A percentile compares a stretch with the other conserved stretches of the same genome.
Conservation (phyloP, 306 rosid species). For the Erythrophleum fordii region DNA sequence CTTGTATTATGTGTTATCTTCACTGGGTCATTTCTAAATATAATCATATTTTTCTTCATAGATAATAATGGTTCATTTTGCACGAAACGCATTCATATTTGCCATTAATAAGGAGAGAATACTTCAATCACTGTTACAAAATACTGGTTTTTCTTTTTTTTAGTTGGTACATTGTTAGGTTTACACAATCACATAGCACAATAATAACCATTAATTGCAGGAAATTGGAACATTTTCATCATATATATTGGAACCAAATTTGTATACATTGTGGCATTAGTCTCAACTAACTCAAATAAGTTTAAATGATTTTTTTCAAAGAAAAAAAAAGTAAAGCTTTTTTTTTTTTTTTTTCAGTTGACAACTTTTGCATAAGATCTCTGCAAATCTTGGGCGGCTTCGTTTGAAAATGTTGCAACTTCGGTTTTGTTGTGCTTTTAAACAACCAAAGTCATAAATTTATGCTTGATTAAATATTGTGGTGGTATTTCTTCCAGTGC, state of each 20-base stretch:
- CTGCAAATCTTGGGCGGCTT: too few relatives aligned
- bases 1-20: background rate
- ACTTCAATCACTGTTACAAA: background rate
- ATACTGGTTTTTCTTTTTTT: background rate
- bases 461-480: too few relatives aligned
- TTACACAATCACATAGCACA: background rate
- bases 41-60: background rate
- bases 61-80: background rate
- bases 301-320: too few relatives aligned
- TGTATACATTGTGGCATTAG: background rate
- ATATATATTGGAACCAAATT: background rate
- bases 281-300: background rate
- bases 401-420: too few relatives aligned
- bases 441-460: too few relatives aligned
- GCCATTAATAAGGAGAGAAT: background rate
- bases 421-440: too few relatives aligned
- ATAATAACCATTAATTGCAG: background rate
- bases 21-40: background rate
- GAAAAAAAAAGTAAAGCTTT: too few relatives aligned
- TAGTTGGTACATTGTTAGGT: background rate
- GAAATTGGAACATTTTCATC: background rate
- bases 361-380: too few relatives aligned
- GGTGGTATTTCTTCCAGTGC: too few relatives aligned
- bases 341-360: too few relatives aligned
- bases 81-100: background rate